Evolutionary conservation across 2,329 filamentous ascomycete species (phyloP), one percentile per base, ranked within the genome.

Genomic region (Diaporthe sp.): DNA sequence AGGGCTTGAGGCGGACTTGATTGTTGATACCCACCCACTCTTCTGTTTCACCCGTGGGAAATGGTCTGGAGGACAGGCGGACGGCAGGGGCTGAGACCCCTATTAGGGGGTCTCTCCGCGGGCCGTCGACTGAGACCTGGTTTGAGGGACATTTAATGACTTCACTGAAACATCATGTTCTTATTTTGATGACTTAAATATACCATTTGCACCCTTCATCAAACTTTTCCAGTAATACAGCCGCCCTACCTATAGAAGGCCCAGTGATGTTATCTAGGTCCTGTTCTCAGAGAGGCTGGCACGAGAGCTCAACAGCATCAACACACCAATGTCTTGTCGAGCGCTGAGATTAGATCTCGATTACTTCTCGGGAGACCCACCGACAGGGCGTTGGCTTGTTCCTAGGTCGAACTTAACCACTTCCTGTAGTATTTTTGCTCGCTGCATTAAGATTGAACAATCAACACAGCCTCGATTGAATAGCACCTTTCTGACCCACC

Each of bases 1-100:
- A 55, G 34, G 65, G 31, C 46, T 42, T 69, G 65, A 69, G 65
- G 65, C 49, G 46, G 65, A 42, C n/a, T 42, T 39, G 44, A 53
- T 28, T 69, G 65, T 69, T 69, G 65, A 69, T 69, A 69, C 65
- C 65, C 65, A 69, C 65, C 65, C 65, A 15, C n/a, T 53, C 65
- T 69, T 69, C 65, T 69, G 65, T 74, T 74, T 74, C 73, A 72
- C 67, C n/a, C 37, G 37, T 42, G 57, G 58, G 67, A 61, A 72
- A n/a, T 44, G 53, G 62, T 28, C 53, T 42, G 28, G 46, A 49
- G 42, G 62, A 22, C 8, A 6, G 17, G 46, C 51, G 62, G 25
- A 46, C 37, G 57, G 57, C 44, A 55, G 65, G 17, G 65, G 55
- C 65, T 71, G 73, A 61, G 65, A 59, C 55, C 37, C 46, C 51